Percentiles rank a stretch among this genome's conserved stretches.
These are phyloP conservation scores for Coemansia sp. DNA, from an alignment of 192 early-diverging fungal genomes.

Conservation along the genomic window DNA sequence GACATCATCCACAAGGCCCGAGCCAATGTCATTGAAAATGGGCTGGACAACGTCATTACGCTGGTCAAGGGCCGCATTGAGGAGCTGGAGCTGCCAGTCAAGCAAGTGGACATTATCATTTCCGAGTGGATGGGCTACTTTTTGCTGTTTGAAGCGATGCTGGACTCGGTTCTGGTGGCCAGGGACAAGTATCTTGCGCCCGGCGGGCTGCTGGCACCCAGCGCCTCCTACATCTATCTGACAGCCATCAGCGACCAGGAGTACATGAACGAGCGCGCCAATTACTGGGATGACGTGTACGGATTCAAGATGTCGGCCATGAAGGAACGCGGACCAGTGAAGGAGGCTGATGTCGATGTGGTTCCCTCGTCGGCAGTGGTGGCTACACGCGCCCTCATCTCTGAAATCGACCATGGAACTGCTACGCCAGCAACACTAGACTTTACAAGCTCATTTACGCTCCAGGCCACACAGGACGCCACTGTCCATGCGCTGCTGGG, in stretches of 20 bases:
- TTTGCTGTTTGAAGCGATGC: slow-evolving; percentile 96
- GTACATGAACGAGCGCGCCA: slow-evolving; percentile 72
- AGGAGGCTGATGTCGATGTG: slow-evolving; percentile 82
- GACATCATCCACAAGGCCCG: slow-evolving; percentile 58
- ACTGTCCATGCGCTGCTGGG: slow-evolving; percentile 77
- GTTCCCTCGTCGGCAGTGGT: slow-evolving; percentile 66
- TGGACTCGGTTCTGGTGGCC: slow-evolving; percentile 49
- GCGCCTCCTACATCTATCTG: slow-evolving; percentile 84
- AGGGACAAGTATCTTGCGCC: slow-evolving; percentile 93
- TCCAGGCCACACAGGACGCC: slow-evolving; percentile 62
- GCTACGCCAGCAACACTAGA: slow-evolving; percentile 67
- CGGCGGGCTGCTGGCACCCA: slow-evolving; percentile 88
- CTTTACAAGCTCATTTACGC: slow-evolving; percentile 68
- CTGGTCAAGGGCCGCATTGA: slow-evolving; percentile 90
- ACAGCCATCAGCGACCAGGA: slow-evolving; percentile 83
- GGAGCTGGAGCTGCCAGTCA: slow-evolving; percentile 59
- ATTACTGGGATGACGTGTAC: slow-evolving; percentile 92
- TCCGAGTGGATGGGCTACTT: slow-evolving; percentile 97
- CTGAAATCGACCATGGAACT: slow-evolving; percentile 71
- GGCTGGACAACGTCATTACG: slow-evolving; percentile 77
- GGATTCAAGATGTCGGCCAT: slow-evolving; percentile 90
- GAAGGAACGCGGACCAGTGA: slow-evolving; percentile 60
- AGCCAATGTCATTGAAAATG: slow-evolving; percentile 73
- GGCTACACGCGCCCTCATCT: slow-evolving; percentile 62
- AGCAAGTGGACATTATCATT: slow-evolving; percentile 90